phyloP scores from a whole-genome alignment of 495 filamentous ascomycete genomes.

The Penicillium lividum region DNA sequence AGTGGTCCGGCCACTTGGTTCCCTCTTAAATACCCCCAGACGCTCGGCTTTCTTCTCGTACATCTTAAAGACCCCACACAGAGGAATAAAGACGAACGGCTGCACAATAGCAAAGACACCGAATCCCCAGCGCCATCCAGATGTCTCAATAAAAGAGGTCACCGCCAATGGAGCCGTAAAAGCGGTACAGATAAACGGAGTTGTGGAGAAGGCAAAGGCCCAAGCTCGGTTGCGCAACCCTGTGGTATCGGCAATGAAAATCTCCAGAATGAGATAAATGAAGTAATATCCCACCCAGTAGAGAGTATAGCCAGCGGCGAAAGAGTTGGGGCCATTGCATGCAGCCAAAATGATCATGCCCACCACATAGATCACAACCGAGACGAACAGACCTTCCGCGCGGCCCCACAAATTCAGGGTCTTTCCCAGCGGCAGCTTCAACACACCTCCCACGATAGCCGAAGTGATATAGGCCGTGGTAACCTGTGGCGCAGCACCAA shows the following conservation, averaged over 20 bases:
- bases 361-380: conserved; percentile 37
- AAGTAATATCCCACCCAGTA: conserved; percentile 61
- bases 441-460: conserved; percentile 61
- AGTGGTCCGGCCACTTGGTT: conserved; percentile 47
- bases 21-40: conserved; percentile 36
- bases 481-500: conserved; percentile 34
- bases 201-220: conserved; percentile 61
- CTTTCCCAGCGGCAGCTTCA: conserved; percentile 67
- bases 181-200: conserved; percentile 65
- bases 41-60: conserved; percentile 62
- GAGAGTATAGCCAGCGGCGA: conserved; percentile 54
- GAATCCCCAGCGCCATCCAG: conserved; percentile 64
- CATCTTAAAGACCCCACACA: conserved; percentile 53
- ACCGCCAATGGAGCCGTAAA: conserved; percentile 40
- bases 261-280: conserved; percentile 55
- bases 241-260: conserved; percentile 70
- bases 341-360: conserved; percentile 53
- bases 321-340: conserved; percentile 48
- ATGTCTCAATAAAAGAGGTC: conserved; percentile 47
- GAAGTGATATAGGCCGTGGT: conserved; percentile 39
- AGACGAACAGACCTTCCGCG: conserved; percentile 52
- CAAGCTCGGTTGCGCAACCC: conserved; percentile 62
- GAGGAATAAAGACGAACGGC: conserved; percentile 55
- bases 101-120: conserved; percentile 62
- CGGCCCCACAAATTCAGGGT: conserved; percentile 67